Percentiles rank a stretch among this genome's conserved stretches.
phyloP scores from a whole-genome alignment of 148 eudicot genomes.

The Camellia granthamiana region DNA sequence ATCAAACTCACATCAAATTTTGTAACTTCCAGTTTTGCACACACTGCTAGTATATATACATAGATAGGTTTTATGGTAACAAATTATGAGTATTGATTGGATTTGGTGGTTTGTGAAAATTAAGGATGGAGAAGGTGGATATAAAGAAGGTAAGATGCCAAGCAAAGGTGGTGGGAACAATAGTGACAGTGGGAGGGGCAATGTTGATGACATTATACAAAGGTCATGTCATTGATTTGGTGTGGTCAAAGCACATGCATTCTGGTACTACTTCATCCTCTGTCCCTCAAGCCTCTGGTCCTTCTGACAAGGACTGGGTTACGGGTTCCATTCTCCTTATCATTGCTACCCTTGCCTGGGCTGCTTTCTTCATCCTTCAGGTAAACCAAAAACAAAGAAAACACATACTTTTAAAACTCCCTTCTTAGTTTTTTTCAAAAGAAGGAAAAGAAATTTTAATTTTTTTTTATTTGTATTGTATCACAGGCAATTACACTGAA shows the following conservation, averaged over 20 bases:
- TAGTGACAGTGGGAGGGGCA: constrained; percentile 89
- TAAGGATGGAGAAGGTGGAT: constrained; percentile 84
- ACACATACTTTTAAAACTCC: too few relatives aligned
- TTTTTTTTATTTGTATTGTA: background rate
- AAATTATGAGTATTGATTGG: background rate
- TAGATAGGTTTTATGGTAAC: background rate
- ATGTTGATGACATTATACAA: constrained; percentile 97
- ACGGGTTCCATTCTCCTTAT: constrained; percentile 84
- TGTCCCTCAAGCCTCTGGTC: constrained; percentile 24
- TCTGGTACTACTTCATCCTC: constrained; percentile 20
- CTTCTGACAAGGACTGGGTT: constrained; percentile 64
- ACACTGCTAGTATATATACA: too few relatives aligned
- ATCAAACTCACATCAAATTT: too few relatives aligned
- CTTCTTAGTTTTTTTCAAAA: background rate
- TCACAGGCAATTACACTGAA: constrained; percentile 60
- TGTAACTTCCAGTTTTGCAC: too few relatives aligned
- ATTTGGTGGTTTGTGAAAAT: background rate
- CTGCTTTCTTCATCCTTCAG: constrained; percentile 85
- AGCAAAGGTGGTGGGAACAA: constrained; percentile 91
- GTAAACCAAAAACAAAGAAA: constrained; percentile 22
- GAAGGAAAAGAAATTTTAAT: background rate
- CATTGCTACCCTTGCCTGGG: constrained; percentile 88
- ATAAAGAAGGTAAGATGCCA: constrained; percentile 72
- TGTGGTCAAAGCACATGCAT: constrained; percentile 50
- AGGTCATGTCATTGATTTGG: constrained; percentile 56